Evolutionary conservation across 2,329 filamentous ascomycete genomes (phyloP), one percentile per base, ranked within the genome.

Genomic region (Trichoderma sp.): DNA sequence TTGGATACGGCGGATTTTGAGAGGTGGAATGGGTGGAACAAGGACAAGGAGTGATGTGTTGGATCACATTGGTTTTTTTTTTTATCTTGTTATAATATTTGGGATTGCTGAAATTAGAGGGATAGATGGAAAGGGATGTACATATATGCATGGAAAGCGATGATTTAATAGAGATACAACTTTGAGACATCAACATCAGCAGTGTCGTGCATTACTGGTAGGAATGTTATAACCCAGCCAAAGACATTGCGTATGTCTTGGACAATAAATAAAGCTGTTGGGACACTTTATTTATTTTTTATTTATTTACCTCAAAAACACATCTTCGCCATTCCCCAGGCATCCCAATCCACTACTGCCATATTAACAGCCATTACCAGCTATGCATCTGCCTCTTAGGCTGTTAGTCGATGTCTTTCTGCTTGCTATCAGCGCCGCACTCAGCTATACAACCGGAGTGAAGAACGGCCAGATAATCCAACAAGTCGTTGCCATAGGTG

Each of bases 1-100:
- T 68, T 84, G 5, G 77, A 84, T 56, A 77, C 78, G 2, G 73
- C 32, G 0, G 74, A 78, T 45, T 83, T 83, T 68, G 73, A 79
- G 69, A 71, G 79, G 35, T 80, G 79, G 80, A 73, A 76, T 59
- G 75, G 78, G 5, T 72, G 61, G 61, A 42, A 48, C 27, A 65
- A 57, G 52, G 63, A 65, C 5, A 48, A 48, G 19, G n/a, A 48
- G 19, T 52, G 5, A 35, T 34, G 35, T 8, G 12, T 37, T n/a
- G n/a, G n/a, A n/a, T n/a, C n/a, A 27, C 12, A 22, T 22, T 22
- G 42, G 19, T 48, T n/a, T 22, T 45, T 45, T 45, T 22, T 2
- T 22, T 19, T 10, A 10, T 45, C 0, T 13, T 42, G 19, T 5
- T 45, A 22, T 45, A 22, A 48, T 48, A 29, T 29, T 7, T 29